Percentiles rank a stretch among this genome's conserved stretches.
These are phyloP conservation scores for Monosporascus cannonballus DNA, from an alignment of 2,329 filamentous ascomycete species.

Conservation along the genomic window DNA sequence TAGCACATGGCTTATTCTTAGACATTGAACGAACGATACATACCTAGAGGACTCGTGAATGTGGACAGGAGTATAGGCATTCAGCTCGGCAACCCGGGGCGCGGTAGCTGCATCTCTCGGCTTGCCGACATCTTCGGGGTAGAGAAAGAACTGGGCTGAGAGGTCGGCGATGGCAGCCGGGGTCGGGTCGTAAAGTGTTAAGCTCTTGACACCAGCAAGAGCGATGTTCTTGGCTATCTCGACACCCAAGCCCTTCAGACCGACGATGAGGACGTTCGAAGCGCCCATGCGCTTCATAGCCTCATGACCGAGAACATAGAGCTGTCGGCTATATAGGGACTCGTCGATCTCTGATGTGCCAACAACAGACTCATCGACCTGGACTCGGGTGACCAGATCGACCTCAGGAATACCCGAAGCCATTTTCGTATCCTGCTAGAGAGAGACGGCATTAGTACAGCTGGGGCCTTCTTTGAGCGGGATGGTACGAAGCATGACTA, in stretches of 20 bases:
- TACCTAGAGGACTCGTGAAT: slow-evolving; percentile 60
- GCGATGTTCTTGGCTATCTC: slow-evolving; percentile 99
- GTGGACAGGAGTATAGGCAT: slow-evolving; percentile 88
- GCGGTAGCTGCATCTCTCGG: slow-evolving; percentile 81
- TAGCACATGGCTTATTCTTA: slow-evolving; percentile 5
- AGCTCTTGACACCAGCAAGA: slow-evolving; percentile 93
- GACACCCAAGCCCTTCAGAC: slow-evolving; percentile 88
- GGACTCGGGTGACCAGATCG: slow-evolving; percentile 59
- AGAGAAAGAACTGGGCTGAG: slow-evolving; percentile 96
- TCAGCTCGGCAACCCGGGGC: slow-evolving; percentile 87
- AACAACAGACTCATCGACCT: slow-evolving; percentile 55
- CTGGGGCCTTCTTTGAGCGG: background rate
- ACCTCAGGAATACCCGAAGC: slow-evolving; percentile 39
- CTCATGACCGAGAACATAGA: slow-evolving; percentile 65
- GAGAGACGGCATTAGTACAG: slow-evolving; percentile 9
- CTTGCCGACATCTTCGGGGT: slow-evolving; percentile 81
- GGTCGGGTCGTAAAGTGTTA: slow-evolving; percentile 86
- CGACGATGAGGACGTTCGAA: slow-evolving; percentile 88
- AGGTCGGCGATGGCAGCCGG: slow-evolving; percentile 81
- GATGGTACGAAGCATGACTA: background rate
- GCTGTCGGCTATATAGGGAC: slow-evolving; percentile 67
- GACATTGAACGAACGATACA: slow-evolving; percentile 4
- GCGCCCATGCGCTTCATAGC: slow-evolving; percentile 99
- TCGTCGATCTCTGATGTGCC: slow-evolving; percentile 61
- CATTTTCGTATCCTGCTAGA: slow-evolving; percentile 43